These are phyloP conservation scores for Neurospora tetraspora DNA, from an alignment of 495 filamentous ascomycete species.

Conservation along the genomic window DNA sequence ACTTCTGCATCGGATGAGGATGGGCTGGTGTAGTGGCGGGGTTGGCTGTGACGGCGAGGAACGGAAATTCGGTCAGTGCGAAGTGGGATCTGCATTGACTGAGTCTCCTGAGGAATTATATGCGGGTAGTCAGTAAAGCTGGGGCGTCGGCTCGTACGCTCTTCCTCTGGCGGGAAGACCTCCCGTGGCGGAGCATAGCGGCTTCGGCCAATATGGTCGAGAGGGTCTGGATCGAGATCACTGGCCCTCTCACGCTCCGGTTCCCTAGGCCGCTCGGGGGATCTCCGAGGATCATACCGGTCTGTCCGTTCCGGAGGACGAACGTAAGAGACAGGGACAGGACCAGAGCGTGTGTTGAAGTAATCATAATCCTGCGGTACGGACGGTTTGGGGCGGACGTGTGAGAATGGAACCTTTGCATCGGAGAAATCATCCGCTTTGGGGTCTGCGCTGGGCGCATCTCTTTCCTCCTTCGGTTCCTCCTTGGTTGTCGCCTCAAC, in stretches of 20 bases:
- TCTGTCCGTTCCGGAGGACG: slow-evolving; percentile 14
- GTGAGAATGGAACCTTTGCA: slow-evolving; percentile 11
- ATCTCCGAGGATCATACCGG: slow-evolving; percentile 10
- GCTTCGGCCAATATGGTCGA: slow-evolving; percentile 10
- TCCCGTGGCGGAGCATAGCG: slow-evolving; percentile 14
- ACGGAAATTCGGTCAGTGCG: slow-evolving; percentile 6
- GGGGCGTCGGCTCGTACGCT: slow-evolving; percentile 14
- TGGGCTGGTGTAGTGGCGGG: slow-evolving; percentile 1
- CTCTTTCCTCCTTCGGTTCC: slow-evolving; percentile 10
- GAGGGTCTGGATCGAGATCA: slow-evolving; percentile 14
- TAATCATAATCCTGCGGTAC: slow-evolving; percentile 17
- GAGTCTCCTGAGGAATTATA: slow-evolving; percentile 9
- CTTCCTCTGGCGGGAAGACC: slow-evolving; percentile 14
- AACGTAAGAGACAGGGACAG: slow-evolving; percentile 15
- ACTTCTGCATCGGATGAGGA: background rate
- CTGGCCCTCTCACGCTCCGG: slow-evolving; percentile 21
- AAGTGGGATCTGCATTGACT: slow-evolving; percentile 11
- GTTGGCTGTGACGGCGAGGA: slow-evolving; percentile 20
- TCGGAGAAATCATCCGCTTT: slow-evolving; percentile 5
- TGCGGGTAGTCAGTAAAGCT: slow-evolving; percentile 18
- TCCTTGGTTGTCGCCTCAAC: slow-evolving; percentile 31
- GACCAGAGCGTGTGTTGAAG: slow-evolving; percentile 8
- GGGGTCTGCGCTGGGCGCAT: background rate
- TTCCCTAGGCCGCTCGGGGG: slow-evolving; percentile 16
- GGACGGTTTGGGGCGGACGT: slow-evolving; percentile 11